Evolutionary conservation across 2,329 filamentous ascomycete genomes (phyloP), one percentile per base, ranked within the genome.

Genomic region (Trichoderma koningii): DNA sequence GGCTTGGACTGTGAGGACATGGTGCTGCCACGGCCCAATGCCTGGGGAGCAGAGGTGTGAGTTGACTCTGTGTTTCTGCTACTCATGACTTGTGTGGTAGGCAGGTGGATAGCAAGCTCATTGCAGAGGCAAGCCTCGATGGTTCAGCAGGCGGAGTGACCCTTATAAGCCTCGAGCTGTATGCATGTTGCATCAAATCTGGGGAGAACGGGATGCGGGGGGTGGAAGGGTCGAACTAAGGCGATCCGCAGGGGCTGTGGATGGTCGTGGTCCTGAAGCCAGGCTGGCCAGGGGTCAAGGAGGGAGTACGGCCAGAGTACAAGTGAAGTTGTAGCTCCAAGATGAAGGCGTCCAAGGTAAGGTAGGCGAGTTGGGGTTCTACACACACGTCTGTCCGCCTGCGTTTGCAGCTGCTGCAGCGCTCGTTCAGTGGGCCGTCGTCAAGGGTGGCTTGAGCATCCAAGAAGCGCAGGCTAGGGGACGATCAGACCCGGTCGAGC

Each of bases 1-100:
- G 77, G 76, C 55, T 74, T 70, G 47, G 78, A 73, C 63, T 80
- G 76, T 64, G 77, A 75, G 69, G 79, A 74, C 79, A 83, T 81
- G 52, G 42, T 56, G 52, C 44, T 64, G 21, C 51, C 38, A 45
- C 75, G 72, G 69, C 78, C 69, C 66, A 71, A 67, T 65, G 67
- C 61, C 56, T 67, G 67, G 56, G 68, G 68, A 63, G 68, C 70
- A 60, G 66, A 66, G 65, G 70, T 71, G 60, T 67, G 67, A 63
- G 69, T 71, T 60, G 66, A 60, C 64, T 71, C 71, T 68, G 70
- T 65, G 68, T 66, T 70, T 68, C 66, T 68, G 68, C 67, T 68
- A 57, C 68, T 69, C 72, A 74, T 73, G 60, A 53, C 66, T 67
- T 68, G 68, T 64, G 14, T 53, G 52, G 57, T 44, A 34, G 53